Evolutionary conservation across 2,329 filamentous ascomycete genomes (phyloP).

Genomic region (Cladophialophora bantiana): DNA sequence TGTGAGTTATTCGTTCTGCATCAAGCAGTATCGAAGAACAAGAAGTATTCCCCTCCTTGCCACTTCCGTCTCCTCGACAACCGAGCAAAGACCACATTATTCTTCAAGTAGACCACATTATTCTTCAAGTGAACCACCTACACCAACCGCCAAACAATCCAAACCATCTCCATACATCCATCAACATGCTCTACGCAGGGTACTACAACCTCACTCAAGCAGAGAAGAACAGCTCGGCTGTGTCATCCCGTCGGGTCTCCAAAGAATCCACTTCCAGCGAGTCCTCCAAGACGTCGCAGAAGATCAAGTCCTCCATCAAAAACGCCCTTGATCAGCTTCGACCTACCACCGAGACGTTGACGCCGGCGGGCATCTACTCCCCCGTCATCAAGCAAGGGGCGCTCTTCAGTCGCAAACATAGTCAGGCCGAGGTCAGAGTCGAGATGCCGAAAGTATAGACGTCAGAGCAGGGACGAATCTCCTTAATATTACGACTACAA

Average conservation of each 20-base stretch:
- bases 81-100: slow-evolving; percentile 9
- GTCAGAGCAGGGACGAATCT: slow-evolving; percentile 19
- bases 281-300: slow-evolving; percentile 23
- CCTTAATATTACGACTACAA: background rate
- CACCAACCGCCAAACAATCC: slow-evolving; percentile 11
- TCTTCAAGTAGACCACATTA: slow-evolving; percentile 9
- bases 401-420: slow-evolving; percentile 29
- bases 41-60: slow-evolving; percentile 9
- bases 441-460: slow-evolving; percentile 23
- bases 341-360: slow-evolving; percentile 31
- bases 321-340: slow-evolving; percentile 33
- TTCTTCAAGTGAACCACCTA: background rate
- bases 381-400: slow-evolving; percentile 34
- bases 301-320: slow-evolving; percentile 34
- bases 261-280: slow-evolving; percentile 24
- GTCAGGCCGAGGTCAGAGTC: slow-evolving; percentile 7
- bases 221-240: slow-evolving; percentile 23
- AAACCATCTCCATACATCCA: slow-evolving; percentile 7
- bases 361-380: slow-evolving; percentile 34
- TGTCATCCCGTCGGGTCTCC: slow-evolving; percentile 31
- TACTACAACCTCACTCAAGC: slow-evolving; percentile 37
- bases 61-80: background rate
- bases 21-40: slow-evolving; percentile 7
- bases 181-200: slow-evolving; percentile 37
- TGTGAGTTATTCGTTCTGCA: slow-evolving; percentile 12